Evolutionary conservation across 331 rosid species (phyloP).

Genomic region (Acacia pycnantha): DNA sequence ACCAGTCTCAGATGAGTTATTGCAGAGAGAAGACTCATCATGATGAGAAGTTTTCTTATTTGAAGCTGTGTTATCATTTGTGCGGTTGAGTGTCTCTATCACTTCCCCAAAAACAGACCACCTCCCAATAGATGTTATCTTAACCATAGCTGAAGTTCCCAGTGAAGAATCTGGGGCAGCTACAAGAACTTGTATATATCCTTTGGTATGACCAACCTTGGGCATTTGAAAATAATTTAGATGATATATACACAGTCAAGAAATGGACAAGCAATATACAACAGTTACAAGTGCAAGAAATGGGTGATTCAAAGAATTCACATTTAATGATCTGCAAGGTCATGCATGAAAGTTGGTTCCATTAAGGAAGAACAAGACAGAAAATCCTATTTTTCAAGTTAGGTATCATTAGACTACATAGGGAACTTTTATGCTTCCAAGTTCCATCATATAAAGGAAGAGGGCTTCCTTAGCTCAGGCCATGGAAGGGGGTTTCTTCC

Average conservation of each 20-base stretch:
- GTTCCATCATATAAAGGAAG: neutral
- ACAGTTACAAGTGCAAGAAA: conserved; percentile 8
- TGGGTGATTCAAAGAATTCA: conserved; percentile 18
- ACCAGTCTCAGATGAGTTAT: conserved; percentile 26
- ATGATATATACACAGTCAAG: conserved; percentile 4
- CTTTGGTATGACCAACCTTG: conserved; percentile 97
- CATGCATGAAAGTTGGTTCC: neutral
- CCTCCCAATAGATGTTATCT: conserved; percentile 80
- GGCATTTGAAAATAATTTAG: conserved; percentile 30
- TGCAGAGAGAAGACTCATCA: conserved; percentile 43
- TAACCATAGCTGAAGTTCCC: conserved; percentile 81
- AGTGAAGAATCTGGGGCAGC: conserved; percentile 66
- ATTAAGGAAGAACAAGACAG: neutral
- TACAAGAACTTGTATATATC: conserved; percentile 88
- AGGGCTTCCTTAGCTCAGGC: neutral
- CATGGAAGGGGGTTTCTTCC: neutral
- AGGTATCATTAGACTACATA: neutral
- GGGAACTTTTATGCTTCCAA: neutral
- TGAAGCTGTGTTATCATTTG: conserved; percentile 27
- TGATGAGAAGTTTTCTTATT: conserved; percentile 26
- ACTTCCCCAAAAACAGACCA: conserved; percentile 95
- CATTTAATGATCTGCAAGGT: conserved; percentile 1
- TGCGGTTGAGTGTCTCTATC: conserved; percentile 51
- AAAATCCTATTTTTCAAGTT: neutral
- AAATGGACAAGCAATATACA: neutral